Evolutionary conservation across 345 rosid species (phyloP).

Genomic region (Syzygium aromaticum): DNA sequence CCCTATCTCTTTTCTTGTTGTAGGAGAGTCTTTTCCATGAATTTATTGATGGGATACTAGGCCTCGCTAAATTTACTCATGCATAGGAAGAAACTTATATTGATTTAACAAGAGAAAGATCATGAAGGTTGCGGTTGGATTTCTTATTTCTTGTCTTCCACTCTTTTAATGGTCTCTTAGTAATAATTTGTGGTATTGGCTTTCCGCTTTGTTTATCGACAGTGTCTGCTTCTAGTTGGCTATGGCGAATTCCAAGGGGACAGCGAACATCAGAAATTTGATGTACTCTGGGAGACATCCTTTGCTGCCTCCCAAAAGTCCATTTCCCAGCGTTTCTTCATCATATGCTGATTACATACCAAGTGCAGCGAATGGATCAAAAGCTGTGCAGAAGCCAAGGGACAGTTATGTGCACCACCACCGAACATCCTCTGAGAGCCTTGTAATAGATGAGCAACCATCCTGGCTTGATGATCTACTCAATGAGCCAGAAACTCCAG

Average conservation of each 20-base stretch:
- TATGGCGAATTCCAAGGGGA: constrained; percentile 79
- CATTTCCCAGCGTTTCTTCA: constrained; percentile 68
- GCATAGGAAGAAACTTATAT: neutral
- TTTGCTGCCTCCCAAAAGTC: constrained; percentile 89
- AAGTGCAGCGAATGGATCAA: constrained; percentile 44
- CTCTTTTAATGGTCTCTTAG: neutral
- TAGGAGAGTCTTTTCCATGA: neutral
- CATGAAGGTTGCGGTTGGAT: neutral
- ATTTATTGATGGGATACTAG: neutral
- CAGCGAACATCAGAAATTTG: constrained; percentile 54
- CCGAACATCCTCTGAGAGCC: constrained; percentile 87
- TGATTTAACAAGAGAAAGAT: neutral
- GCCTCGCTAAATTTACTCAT: neutral
- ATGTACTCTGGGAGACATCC: constrained; percentile 72
- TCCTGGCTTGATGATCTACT: constrained; percentile 99
- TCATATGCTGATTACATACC: constrained; percentile 61
- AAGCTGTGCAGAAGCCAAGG: constrained; percentile 59
- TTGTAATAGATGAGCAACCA: constrained; percentile 83
- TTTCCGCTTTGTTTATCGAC: constrained; percentile 2
- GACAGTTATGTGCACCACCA: constrained; percentile 59
- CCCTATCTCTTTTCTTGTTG: neutral
- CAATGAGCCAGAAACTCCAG: constrained; percentile 94
- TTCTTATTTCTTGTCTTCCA: neutral
- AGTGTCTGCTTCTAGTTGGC: constrained; percentile 24
- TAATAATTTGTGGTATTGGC: neutral